Evolutionary conservation across 805 yeast species (phyloP), one percentile per base, ranked within the genome.

Genomic region (Myxozyma udenii): DNA sequence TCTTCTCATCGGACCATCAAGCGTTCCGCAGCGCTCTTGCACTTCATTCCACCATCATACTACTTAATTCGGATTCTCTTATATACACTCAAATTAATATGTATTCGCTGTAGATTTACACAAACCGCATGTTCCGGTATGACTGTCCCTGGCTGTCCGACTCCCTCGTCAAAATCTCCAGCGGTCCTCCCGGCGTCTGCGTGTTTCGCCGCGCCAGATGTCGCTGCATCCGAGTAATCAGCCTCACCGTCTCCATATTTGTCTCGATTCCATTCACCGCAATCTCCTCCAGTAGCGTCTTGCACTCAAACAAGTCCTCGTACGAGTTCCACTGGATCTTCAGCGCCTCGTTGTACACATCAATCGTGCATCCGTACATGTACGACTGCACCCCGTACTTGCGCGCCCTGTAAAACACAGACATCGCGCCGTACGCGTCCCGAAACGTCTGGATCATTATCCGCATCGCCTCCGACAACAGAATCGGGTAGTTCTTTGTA

Each of bases 201-300:
- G 4, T 32, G 12, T 21, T 33, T 36, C 25, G 18, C 38, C n/a
- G 18, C 46, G 21, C 42, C 18, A 40, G 26, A 39, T 51, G 48
- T 26, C 22, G 28, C 21, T 50, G 40, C 44, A 68, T 63, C 19
- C 35, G 44, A 18, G 61, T 51, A 16, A 69, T 55, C 11, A 69
- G 51, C 40, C 60, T 62, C 7, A 65, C 59, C 4, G 77, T 74
- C 12, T 61, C 65, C 3, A 63, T 45, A 46, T 69, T 65, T 3
- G 73, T 70, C 30, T 65, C 64, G 9, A 74, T 67, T 4, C 74
- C 77, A 53, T 74, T 73, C 46, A 71, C 69, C 14, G 66, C 67
- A 62, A 74, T 65, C 50, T 74, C 78, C 16, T 71, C 67, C n/a
- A 71, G 61, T 16, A 71, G 53, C 12, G 61, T 57, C 22, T 67